Base-by-base conservation (phyloP, 2,329 filamentous ascomycete genomes). In the Corynespora cassiicola region DNA sequence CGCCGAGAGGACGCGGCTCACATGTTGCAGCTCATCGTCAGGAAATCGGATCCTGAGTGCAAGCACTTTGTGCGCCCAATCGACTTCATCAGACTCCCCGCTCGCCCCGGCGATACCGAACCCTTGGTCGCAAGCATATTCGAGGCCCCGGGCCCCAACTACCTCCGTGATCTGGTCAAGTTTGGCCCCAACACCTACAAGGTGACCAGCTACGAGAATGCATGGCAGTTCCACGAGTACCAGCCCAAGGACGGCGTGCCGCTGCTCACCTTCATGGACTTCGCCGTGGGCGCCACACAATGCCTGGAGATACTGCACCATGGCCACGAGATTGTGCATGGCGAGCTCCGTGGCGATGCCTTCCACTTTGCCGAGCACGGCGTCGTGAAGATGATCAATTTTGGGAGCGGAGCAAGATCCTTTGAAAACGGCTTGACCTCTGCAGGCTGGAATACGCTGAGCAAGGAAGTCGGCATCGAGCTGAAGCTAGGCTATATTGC, bases 251-350 rank as follows among this genome's bases (percentile, higher is more conserved):
- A 80, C 12, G 79, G 82, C 23, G 83, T 94, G 27, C 83, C 85
- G 29, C 73, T 96, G 5, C 78, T 86, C 30, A 77, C 82, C 11
- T 96, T 96, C 58, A 78, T 97, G 18, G 87, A 95, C 58, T 96
- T 96, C 62, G 92, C 91, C 19, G 88, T 96, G 42, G 91, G 91
- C 16, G 88, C 91, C 2, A 82, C 87, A 5, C 83, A 95, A 65
- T 95, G 89, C 61, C 71, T 95, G 31, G 91, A 96, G 66, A 84
- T 95, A 30, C 73, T 97, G n/a, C 92, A 97, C 58, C 90, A 96
- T 68, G 85, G 87, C 7, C 82, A 92, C 41, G 86, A 88, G 44
- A 83, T 90, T 40, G 86, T 96, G 2, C 92, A 96, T 56, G 92
- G 92, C 28, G 92, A 97, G 69, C 85, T 97, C 33, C 81, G 92